These are phyloP conservation scores for Phanerochaete carnosa DNA, from an alignment of 768 basidiomycete species.

Conservation along the genomic window DNA sequence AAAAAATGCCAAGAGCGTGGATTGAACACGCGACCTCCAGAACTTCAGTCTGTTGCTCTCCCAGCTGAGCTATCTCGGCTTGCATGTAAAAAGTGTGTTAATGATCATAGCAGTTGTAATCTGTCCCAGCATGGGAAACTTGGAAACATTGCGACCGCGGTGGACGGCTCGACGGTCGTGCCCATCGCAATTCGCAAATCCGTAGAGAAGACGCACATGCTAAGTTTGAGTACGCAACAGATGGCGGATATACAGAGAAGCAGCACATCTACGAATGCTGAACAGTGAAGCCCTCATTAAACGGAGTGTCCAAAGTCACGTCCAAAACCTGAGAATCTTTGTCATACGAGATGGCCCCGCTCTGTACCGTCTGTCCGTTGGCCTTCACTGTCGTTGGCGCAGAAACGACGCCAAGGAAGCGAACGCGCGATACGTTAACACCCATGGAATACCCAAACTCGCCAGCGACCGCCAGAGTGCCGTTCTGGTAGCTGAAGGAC, in stretches of 20 bases:
- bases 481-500: conserved; percentile 23
- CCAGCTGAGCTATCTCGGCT: conserved; percentile 34
- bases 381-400: conserved; percentile 21
- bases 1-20: background rate
- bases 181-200: too few species aligned
- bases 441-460: conserved; percentile 26
- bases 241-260: too few species aligned
- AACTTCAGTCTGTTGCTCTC: conserved; percentile 35
- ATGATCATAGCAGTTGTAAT: too few species aligned
- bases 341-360: conserved; percentile 33
- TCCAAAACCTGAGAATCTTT: conserved; percentile 38
- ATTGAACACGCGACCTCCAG: conserved; percentile 1
- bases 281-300: conserved; percentile 34
- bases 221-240: too few species aligned
- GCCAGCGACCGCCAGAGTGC: conserved; percentile 28
- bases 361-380: conserved; percentile 16
- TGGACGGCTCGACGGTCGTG: too few species aligned
- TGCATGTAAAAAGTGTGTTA: too few species aligned
- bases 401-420: conserved; percentile 27
- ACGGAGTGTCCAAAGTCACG: conserved; percentile 36
- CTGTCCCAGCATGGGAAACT: too few species aligned
- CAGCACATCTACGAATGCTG: conserved; percentile 14
- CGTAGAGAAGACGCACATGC: too few species aligned
- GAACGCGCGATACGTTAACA: conserved; percentile 33
- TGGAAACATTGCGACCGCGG: too few species aligned